A percentile compares a stretch with the other conserved stretches of the same genome.
These are phyloP conservation scores for Penicillium oxalicum DNA, from an alignment of 2,329 filamentous ascomycete genomes.

Conservation along the genomic window DNA sequence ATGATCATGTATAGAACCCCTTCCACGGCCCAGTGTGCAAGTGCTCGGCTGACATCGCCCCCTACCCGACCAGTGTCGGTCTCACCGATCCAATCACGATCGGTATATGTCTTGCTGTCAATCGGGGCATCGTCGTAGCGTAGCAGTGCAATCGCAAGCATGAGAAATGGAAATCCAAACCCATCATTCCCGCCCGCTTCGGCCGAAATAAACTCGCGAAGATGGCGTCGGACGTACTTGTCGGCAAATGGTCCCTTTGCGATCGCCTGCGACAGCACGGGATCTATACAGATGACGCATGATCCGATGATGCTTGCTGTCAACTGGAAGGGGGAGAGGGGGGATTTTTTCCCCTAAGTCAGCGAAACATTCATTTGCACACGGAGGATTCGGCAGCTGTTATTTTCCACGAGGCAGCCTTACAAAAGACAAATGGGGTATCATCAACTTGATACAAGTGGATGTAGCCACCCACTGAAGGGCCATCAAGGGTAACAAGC, in stretches of 20 bases:
- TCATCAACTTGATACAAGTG: conserved; percentile 49
- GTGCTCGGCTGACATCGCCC: conserved; percentile 47
- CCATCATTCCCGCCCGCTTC: conserved; percentile 60
- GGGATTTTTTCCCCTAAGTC: background rate
- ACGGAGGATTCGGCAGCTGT: no score
- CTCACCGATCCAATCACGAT: conserved; percentile 26
- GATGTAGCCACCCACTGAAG: conserved; percentile 58
- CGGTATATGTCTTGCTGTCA: conserved; percentile 7
- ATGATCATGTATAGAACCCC: conserved; percentile 56
- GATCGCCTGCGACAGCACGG: conserved; percentile 56
- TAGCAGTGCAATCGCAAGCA: conserved; percentile 54
- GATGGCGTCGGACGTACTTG: conserved; percentile 52
- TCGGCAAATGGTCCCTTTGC: conserved; percentile 60
- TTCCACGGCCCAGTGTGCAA: conserved; percentile 55
- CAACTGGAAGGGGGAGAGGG: conserved; percentile 28
- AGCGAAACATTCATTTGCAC: no score
- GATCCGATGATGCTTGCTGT: conserved; percentile 54
- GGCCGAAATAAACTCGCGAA: conserved; percentile 57
- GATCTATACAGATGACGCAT: conserved; percentile 58
- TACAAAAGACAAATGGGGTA: conserved; percentile 50
- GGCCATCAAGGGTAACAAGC: conserved; percentile 56
- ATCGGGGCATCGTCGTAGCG: conserved; percentile 44
- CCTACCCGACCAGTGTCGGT: conserved; percentile 48
- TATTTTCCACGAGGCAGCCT: background rate
- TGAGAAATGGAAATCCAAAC: conserved; percentile 57